phyloP scores from a whole-genome alignment of 495 filamentous ascomycete species.

The Talaromyces borbonicus region DNA sequence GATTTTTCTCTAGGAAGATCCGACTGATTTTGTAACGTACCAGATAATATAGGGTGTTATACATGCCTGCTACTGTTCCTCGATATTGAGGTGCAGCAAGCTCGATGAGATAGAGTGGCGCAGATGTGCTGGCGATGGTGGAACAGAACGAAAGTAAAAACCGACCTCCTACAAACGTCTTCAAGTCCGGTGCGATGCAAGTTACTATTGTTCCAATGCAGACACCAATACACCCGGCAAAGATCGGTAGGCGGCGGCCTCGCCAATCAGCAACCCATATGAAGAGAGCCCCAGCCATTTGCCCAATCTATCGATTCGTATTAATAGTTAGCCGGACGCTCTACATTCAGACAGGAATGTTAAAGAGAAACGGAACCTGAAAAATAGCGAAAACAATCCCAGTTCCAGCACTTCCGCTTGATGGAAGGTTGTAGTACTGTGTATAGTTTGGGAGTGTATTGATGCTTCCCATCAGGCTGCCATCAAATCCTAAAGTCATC shows the following conservation, averaged over 20 bases:
- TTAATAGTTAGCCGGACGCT: background rate
- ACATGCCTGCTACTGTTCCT: background rate
- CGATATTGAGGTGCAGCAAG: slow-evolving; percentile 37
- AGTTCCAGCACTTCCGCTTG: slow-evolving; percentile 13
- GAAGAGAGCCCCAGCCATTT: slow-evolving; percentile 3
- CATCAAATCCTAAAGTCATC: slow-evolving; percentile 32
- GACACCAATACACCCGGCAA: slow-evolving; percentile 53
- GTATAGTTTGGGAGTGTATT: slow-evolving; percentile 28
- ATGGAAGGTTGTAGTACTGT: slow-evolving; percentile 23
- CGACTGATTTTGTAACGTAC: slow-evolving; percentile 29
- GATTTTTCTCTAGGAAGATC: slow-evolving; percentile 50
- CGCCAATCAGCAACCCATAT: slow-evolving; percentile 9
- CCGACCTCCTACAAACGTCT: slow-evolving; percentile 59
- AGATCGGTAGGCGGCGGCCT: background rate
- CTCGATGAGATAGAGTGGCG: slow-evolving; percentile 63
- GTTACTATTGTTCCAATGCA: slow-evolving; percentile 49
- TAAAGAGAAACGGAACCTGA: no score
- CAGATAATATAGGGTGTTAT: slow-evolving; percentile 5
- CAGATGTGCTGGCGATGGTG: slow-evolving; percentile 53
- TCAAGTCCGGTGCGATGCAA: slow-evolving; percentile 41
- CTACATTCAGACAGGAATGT: background rate
- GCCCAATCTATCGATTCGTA: background rate
- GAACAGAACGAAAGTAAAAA: slow-evolving; percentile 70
- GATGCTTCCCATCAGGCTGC: slow-evolving; percentile 36
- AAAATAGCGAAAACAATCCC: slow-evolving; percentile 3